Evolutionary conservation across 2,329 filamentous ascomycete species (phyloP).

Genomic region (Trichophaea hybrida): DNA sequence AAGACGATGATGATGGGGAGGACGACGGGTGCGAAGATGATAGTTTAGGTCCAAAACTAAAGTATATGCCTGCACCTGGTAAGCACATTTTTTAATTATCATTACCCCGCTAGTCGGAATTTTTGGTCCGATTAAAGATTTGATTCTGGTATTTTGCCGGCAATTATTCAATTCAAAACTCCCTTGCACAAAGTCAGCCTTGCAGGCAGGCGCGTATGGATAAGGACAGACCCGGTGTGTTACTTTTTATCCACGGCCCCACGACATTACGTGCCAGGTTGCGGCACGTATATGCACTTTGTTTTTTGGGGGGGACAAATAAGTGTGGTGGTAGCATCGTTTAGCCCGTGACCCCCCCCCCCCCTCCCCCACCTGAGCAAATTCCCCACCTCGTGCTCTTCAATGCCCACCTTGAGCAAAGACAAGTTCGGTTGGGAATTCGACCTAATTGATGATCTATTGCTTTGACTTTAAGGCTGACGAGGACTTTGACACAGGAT

Average conservation of each 20-base stretch:
- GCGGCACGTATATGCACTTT: background rate
- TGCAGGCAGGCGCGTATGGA: background rate
- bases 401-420: too few species aligned
- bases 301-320: background rate
- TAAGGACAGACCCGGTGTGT: background rate
- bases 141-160: too few species aligned
- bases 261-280: too few species aligned
- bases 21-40: slow-evolving; percentile 30
- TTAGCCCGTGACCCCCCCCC: background rate
- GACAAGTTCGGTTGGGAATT: too few species aligned
- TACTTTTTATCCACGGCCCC: slow-evolving; percentile 1
- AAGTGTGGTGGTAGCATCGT: background rate
- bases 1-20: slow-evolving; percentile 38
- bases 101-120: background rate
- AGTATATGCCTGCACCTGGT: slow-evolving; percentile 54
- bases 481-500: slow-evolving; percentile 10
- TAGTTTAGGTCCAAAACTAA: slow-evolving; percentile 33
- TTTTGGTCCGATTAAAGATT: background rate
- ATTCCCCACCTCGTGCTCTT: too few species aligned
- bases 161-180: background rate
- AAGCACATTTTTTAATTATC: slow-evolving; percentile 26
- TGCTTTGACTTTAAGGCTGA: background rate
- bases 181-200: background rate
- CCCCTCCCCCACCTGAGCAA: background rate
- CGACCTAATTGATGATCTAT: background rate